Evolutionary conservation across 2,329 filamentous ascomycete species (phyloP), one percentile per base, ranked within the genome.

Genomic region (Colletotrichum horii): DNA sequence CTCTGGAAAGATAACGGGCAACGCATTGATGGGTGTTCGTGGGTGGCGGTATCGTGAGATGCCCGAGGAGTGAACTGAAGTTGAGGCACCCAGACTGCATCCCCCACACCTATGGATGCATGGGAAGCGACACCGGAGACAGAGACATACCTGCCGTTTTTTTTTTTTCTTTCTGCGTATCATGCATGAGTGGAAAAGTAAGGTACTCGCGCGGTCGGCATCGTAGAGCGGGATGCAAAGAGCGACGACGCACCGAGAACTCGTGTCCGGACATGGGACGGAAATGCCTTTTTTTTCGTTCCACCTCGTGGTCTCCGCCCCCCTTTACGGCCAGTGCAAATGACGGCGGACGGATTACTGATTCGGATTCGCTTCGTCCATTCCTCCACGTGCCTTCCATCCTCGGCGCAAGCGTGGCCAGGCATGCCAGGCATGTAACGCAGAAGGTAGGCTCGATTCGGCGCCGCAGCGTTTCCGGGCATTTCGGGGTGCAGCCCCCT

Each of bases 401-500:
- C n/a, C 43, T 48, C 43, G 12, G 43, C 22, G 38, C 19, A 19
- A 48, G 38, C 38, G 19, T 48, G 43, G 43, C 19, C 43, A 48
- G n/a, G 43, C 43, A 3, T 32, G 30, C 11, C 30, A 32, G 9
- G 30, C 8, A 7, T 28, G 30, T 9, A 32, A 32, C 11, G 30
- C 30, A 32, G 30, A 48, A n/a, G 43, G 43, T 48, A 48, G 43
- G 43, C 43, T 48, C n/a, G 43, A n/a, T 48, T 48, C n/a, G 43
- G 43, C n/a, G 43, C 43, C 11, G 43, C 43, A 48, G n/a, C 43
- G 19, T 48, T 48, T 48, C 43, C 43, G 14, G 28, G 22, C 38
- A 66, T 22, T 48, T 67, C 30, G 55, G 64, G 56, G 71, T 69
- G 71, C 71, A 71, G 68, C 36, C 56, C 38, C 32, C 36, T 75